Evolutionary conservation across 371 early-diverging fungal species (phyloP).

Genomic region (Gilbertella persicaria): DNA sequence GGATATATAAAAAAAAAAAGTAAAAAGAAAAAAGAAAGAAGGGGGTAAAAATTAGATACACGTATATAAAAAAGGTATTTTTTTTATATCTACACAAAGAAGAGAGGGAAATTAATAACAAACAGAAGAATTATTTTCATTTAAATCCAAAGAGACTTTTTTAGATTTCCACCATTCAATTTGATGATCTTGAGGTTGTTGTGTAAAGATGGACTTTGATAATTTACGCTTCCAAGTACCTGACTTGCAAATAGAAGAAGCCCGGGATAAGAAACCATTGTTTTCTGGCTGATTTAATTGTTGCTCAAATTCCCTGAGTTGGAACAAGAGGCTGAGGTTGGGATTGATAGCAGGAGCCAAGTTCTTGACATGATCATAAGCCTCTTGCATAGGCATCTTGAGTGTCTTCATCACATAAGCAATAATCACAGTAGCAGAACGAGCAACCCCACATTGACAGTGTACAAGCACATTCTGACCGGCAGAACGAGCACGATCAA

Average conservation of each 20-base stretch:
- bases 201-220: neutral
- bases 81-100: neutral
- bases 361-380: conserved; percentile 77
- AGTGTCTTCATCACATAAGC: conserved; percentile 84
- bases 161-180: conserved; percentile 21
- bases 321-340: conserved; percentile 77
- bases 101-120: conserved; percentile 12
- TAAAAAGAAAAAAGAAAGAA: too few relatives aligned
- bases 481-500: conserved; percentile 61
- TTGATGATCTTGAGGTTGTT: neutral
- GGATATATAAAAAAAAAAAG: too few relatives aligned
- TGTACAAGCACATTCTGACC: conserved; percentile 77
- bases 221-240: conserved; percentile 20
- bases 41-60: too few relatives aligned
- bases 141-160: conserved; percentile 12
- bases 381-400: conserved; percentile 61
- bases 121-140: neutral
- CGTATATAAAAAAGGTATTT: too few relatives aligned
- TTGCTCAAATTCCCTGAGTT: conserved; percentile 76
- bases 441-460: conserved; percentile 89
- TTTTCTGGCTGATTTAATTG: neutral
- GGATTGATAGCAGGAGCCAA: conserved; percentile 76
- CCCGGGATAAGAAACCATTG: neutral
- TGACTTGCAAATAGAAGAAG: conserved; percentile 1
- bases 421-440: conserved; percentile 85